Evolutionary conservation across 495 filamentous ascomycete species (phyloP).

Genomic region (Durotheca rogersii): DNA sequence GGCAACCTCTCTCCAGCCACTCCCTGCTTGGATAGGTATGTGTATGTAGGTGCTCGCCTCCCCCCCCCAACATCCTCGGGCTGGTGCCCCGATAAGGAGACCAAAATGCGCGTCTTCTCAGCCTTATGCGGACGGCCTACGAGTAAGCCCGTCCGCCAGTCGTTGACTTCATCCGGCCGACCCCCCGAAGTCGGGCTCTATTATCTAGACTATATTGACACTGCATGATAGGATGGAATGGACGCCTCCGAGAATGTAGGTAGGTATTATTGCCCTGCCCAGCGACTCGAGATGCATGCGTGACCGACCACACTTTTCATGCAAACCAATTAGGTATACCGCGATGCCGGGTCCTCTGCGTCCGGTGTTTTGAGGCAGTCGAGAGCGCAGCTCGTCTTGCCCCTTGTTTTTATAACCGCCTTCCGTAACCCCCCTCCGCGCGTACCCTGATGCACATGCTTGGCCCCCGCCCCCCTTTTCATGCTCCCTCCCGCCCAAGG

Average conservation of each 20-base stretch:
- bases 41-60: no score
- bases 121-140: background rate
- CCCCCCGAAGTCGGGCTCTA: background rate
- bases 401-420: background rate
- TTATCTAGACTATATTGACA: no score
- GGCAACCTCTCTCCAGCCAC: no score
- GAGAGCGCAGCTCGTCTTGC: constrained; percentile 1
- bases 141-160: background rate
- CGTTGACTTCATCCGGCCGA: background rate
- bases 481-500: constrained; percentile 6
- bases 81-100: no score
- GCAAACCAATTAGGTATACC: constrained; percentile 15
- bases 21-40: no score
- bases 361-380: constrained; percentile 14
- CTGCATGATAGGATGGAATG: background rate
- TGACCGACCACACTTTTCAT: constrained; percentile 14
- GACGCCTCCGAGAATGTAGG: constrained; percentile 2
- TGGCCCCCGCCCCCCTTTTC: background rate
- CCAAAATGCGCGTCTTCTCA: background rate
- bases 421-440: background rate
- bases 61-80: no score
- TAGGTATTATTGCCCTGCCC: constrained; percentile 1
- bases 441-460: constrained; percentile 1
- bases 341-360: constrained; percentile 10
- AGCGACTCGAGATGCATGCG: constrained; percentile 4